A percentile compares a stretch with the other conserved stretches of the same genome.
Conservation (phyloP, 441 rosid species). For the Monsonia emarginata region DNA sequence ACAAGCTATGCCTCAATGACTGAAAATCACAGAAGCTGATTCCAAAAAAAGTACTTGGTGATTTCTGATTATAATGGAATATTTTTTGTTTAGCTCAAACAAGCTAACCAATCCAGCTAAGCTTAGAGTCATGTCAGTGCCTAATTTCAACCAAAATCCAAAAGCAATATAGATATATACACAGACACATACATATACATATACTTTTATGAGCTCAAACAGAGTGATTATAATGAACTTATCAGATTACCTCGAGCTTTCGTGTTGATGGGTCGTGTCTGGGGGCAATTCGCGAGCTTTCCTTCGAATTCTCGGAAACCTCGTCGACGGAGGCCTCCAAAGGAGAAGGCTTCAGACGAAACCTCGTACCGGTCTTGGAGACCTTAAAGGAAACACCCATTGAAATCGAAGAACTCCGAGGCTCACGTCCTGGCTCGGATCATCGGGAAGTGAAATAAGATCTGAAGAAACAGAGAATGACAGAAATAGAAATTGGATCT, state of each 20-base stretch:
- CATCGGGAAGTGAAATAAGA: neutral
- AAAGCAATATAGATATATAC: too few relatives aligned
- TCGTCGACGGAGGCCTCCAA: slow-evolving; percentile 24
- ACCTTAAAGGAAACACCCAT: slow-evolving; percentile 89
- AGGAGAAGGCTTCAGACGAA: slow-evolving; percentile 39
- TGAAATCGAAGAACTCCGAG: neutral
- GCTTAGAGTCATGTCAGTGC: neutral
- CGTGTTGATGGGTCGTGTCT: slow-evolving; percentile 2
- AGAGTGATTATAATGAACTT: neutral
- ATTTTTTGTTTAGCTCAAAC: neutral
- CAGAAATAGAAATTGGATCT: neutral
- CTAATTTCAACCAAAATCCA: neutral
- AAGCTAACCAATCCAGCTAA: neutral
- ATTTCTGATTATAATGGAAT: too few relatives aligned
- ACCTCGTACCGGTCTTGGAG: slow-evolving; percentile 60
- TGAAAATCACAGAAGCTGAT: neutral
- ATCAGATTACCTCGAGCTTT: slow-evolving; percentile 37
- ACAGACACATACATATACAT: neutral
- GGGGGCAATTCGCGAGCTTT: slow-evolving; percentile 17
- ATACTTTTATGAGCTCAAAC: neutral
- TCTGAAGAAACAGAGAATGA: neutral
- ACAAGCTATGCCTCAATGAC: neutral
- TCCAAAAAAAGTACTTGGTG: neutral
- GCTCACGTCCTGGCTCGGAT: neutral
- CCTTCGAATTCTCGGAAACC: slow-evolving; percentile 29